Evolutionary conservation across 73 alveolate species (phyloP).

Genomic region (Stentor coeruleus): DNA sequence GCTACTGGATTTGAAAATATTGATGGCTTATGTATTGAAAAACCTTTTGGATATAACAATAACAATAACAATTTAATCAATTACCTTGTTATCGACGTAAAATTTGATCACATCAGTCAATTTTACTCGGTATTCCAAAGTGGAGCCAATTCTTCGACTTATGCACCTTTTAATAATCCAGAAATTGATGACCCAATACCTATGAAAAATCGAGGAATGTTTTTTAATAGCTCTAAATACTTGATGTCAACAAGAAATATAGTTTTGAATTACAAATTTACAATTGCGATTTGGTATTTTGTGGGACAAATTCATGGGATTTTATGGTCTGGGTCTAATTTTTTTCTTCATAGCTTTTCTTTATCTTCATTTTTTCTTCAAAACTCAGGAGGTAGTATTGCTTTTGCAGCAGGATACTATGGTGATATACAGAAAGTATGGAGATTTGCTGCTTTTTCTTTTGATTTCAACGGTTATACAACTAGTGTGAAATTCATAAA

Average conservation of each 20-base stretch:
- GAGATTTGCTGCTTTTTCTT: neutral
- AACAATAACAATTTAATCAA: neutral
- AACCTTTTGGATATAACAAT: neutral
- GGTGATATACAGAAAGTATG: neutral
- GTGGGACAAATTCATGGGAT: neutral
- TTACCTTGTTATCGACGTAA: neutral
- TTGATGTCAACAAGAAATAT: neutral
- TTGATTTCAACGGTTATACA: neutral
- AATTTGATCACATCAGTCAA: neutral
- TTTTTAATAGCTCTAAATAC: neutral
- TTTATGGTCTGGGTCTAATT: neutral
- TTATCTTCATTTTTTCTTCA: neutral
- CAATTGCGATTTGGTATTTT: neutral
- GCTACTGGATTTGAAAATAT: neutral
- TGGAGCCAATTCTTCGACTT: conserved; percentile 3
- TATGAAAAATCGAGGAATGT: neutral
- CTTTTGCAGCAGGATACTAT: neutral
- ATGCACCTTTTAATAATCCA: neutral
- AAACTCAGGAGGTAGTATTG: neutral
- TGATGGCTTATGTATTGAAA: neutral
- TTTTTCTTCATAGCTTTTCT: too few relatives aligned
- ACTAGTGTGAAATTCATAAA: neutral
- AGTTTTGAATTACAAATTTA: neutral
- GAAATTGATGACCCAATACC: conserved; percentile 5
- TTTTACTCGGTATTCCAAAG: conserved; percentile 2